Conservation (phyloP, 176 grass and related monocot species). For the Carex cristatella region DNA sequence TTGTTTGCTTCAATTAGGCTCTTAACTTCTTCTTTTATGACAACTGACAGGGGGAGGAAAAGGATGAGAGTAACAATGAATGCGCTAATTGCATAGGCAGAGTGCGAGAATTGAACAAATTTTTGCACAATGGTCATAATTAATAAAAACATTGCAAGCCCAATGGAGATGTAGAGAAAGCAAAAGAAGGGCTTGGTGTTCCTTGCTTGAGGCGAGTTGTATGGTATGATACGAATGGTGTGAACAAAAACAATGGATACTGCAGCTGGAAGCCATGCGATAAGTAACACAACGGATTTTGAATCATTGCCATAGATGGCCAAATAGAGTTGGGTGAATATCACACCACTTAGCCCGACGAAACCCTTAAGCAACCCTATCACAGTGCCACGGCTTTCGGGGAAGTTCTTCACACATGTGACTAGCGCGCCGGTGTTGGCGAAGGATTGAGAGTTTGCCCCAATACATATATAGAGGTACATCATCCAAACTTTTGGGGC, state of each 20-base stretch:
- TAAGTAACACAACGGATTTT: conserved; percentile 52
- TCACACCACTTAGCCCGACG: conserved; percentile 64
- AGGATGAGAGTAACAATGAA: conserved; percentile 43
- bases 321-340: conserved; percentile 67
- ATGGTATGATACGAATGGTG: conserved; percentile 57
- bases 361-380: conserved; percentile 74
- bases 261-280: conserved; percentile 68
- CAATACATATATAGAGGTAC: conserved; percentile 53
- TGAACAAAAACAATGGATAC: conserved; percentile 59
- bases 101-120: conserved; percentile 25
- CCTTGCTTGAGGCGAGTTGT: conserved; percentile 6
- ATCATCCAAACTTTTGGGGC: conserved; percentile 39
- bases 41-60: conserved; percentile 54
- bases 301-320: conserved; percentile 54
- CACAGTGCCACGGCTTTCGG: conserved; percentile 59
- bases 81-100: conserved; percentile 27
- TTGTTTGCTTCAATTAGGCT: conserved; percentile 29
- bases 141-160: conserved; percentile 54
- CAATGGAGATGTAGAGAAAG: conserved; percentile 80
- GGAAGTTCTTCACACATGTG: conserved; percentile 81
- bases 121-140: conserved; percentile 48
- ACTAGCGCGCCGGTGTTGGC: conserved; percentile 75
- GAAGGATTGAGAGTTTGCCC: conserved; percentile 83
- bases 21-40: conserved; percentile 63
- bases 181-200: conserved; percentile 56